phyloP scores from a whole-genome alignment of 2,329 filamentous ascomycete species.

The Curvularia hawaiiensis region DNA sequence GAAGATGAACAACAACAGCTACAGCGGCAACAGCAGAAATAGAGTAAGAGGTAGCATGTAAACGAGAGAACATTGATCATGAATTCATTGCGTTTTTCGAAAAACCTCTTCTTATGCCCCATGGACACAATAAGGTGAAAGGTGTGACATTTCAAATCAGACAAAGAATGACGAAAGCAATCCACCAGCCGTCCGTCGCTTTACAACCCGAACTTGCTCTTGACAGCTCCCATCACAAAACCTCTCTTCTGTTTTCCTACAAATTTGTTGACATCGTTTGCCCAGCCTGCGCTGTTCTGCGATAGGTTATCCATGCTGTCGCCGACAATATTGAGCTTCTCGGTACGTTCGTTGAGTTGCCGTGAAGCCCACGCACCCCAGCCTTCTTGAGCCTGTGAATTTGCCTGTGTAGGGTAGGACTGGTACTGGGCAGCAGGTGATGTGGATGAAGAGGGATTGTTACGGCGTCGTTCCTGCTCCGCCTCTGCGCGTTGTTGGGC shows the following conservation, averaged over 20 bases:
- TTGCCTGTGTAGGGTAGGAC: slow-evolving; percentile 24
- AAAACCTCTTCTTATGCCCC: not conserved
- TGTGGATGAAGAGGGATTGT: slow-evolving; percentile 41
- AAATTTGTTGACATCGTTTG: slow-evolving; percentile 86
- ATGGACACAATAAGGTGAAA: not conserved
- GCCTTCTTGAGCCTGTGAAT: slow-evolving; percentile 50
- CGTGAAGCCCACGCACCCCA: slow-evolving; percentile 81
- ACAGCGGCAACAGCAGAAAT: not conserved
- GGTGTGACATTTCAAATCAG: not conserved
- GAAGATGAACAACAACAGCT: slow-evolving; percentile 6
- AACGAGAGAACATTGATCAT: not conserved
- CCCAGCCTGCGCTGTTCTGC: slow-evolving; percentile 80
- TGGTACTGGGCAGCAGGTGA: slow-evolving; percentile 36
- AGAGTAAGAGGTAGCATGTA: not conserved
- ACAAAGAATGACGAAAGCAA: not conserved
- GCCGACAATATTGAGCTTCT: slow-evolving; percentile 80
- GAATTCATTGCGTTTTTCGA: not conserved
- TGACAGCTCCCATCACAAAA: slow-evolving; percentile 68
- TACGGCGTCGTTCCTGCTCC: slow-evolving; percentile 55
- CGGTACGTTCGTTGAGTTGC: slow-evolving; percentile 87
- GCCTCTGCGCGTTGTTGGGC: slow-evolving; percentile 79
- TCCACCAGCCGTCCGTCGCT: not conserved
- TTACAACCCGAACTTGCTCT: slow-evolving; percentile 44
- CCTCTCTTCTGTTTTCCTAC: slow-evolving; percentile 87
- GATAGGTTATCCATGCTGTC: slow-evolving; percentile 85